Conservation (phyloP, 495 filamentous ascomycete species). For the Tricharina praecox region DNA sequence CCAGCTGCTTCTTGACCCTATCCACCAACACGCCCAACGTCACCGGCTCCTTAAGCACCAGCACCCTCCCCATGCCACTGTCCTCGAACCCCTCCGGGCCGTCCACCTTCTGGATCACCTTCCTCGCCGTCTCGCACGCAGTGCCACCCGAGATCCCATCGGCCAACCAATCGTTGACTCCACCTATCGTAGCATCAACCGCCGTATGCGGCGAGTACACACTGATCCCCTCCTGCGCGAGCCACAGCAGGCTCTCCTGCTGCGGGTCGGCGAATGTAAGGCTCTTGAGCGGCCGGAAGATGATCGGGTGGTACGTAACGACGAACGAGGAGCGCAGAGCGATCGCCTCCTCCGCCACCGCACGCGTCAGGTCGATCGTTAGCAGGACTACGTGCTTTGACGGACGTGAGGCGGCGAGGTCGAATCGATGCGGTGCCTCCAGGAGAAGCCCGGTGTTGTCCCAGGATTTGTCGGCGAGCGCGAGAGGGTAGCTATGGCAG, state of each 20-base stretch:
- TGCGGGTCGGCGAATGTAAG: constrained; percentile 71
- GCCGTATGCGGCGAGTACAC: constrained; percentile 91
- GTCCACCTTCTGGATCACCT: constrained; percentile 18
- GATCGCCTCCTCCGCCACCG: constrained; percentile 87
- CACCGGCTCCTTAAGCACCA: constrained; percentile 8
- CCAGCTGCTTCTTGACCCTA: constrained; percentile 17
- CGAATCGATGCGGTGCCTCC: constrained; percentile 40
- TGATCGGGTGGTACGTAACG: constrained; percentile 88
- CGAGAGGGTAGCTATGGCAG: constrained; percentile 50
- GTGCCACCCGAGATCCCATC: constrained; percentile 52
- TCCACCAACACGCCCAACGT: constrained; percentile 11
- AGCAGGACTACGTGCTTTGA: constrained; percentile 62
- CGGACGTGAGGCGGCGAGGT: background rate
- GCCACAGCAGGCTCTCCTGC: constrained; percentile 63
- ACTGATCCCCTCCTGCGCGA: constrained; percentile 56
- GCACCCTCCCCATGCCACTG: constrained; percentile 20
- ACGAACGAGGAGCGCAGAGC: constrained; percentile 55
- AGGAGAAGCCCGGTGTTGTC: constrained; percentile 86
- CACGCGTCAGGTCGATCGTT: constrained; percentile 76
- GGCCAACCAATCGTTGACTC: constrained; percentile 88
- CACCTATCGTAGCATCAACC: constrained; percentile 70
- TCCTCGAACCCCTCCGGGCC: constrained; percentile 16
- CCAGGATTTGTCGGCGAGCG: constrained; percentile 73
- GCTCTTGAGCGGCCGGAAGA: constrained; percentile 79
- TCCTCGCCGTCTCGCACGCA: constrained; percentile 30